phyloP scores from a whole-genome alignment of 371 early-diverging fungal species.

The Actinomortierella ambigua region DNA sequence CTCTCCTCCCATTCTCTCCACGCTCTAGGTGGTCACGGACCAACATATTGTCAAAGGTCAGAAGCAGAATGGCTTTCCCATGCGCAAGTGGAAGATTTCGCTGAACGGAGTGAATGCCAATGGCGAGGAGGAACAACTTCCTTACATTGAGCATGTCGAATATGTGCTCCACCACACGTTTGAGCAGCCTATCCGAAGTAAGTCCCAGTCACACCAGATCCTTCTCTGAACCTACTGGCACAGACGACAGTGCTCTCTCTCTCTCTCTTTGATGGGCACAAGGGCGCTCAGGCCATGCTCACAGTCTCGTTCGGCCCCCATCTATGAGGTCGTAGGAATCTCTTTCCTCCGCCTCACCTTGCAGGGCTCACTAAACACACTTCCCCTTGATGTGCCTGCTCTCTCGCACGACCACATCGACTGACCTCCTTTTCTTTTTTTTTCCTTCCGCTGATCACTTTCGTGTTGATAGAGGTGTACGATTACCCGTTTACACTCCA shows the following conservation, averaged over 20 bases:
- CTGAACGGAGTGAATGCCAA: constrained; percentile 53
- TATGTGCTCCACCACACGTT: constrained; percentile 77
- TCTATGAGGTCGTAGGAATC: no score
- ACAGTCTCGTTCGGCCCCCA: no score
- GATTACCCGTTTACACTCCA: constrained; percentile 65
- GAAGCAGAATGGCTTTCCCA: constrained; percentile 54
- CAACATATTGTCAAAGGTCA: constrained; percentile 47
- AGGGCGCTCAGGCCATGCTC: no score
- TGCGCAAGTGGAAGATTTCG: constrained; percentile 64
- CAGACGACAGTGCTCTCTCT: no score
- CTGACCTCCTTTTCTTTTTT: no score
- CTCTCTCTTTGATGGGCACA: no score
- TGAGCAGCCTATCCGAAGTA: constrained; percentile 66
- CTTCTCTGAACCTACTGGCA: background rate
- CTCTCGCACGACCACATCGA: no score
- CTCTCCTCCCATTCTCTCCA: background rate
- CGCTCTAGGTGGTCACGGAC: constrained; percentile 34
- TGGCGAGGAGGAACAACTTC: constrained; percentile 55
- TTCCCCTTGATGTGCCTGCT: no score
- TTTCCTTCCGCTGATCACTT: no score
- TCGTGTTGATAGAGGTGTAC: constrained; percentile 61
- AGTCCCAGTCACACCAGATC: constrained; percentile 3
- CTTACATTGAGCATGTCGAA: constrained; percentile 70
- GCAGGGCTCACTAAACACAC: no score
- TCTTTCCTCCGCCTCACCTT: no score